Base-by-base conservation (phyloP, 441 rosid genomes). In the Syzygium syzygioides region DNA sequence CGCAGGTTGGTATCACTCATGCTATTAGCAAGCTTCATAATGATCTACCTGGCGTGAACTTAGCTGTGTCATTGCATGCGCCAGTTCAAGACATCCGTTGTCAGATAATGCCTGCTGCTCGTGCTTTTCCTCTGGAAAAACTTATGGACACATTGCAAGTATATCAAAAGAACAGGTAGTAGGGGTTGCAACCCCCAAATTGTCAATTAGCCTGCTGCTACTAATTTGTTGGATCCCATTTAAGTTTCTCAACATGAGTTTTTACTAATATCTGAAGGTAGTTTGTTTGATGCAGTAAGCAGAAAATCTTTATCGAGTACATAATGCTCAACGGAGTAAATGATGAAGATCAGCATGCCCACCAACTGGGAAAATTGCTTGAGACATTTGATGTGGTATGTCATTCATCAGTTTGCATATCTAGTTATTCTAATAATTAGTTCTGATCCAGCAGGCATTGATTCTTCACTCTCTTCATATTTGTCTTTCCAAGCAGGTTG, bases 101-200 rank as follows among this genome's bases (percentile, higher is more conserved):
- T 89, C 96, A 96, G 90, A 97, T 98, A 91, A 98, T 98, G 99
- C 99, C 99, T 59, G 96, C 99, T 41, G 99, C 99, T 87, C 95
- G 98, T 90, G 99, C 99, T 91, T 98, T 98, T 93, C 98, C 99
- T 92, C 92, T 98, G 91, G 97, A 93, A 90, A 98, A 96, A 92
- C 99, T 98, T n/a, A 97, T 98, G 98, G 93, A 93, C 90, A 56
- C 98, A 54, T 92, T 98, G 88, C 94, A 94, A 86, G 79, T 89
- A 76, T 97, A 97, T 93, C 99, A 98, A 90, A 94, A 91, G 88
- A 94, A 91, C 88, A 96, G 99, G 99, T 97, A 88, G 86, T 68
- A 66, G 19, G 88, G 45, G 41, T 85, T 12, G 86, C n/a, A 12
- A 32, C 56, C 86, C 86, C 59, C 37, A 10, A n/a, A 19, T 20